phyloP scores from a whole-genome alignment of 2,329 filamentous ascomycete species.

The Colletotrichum noveboracense region DNA sequence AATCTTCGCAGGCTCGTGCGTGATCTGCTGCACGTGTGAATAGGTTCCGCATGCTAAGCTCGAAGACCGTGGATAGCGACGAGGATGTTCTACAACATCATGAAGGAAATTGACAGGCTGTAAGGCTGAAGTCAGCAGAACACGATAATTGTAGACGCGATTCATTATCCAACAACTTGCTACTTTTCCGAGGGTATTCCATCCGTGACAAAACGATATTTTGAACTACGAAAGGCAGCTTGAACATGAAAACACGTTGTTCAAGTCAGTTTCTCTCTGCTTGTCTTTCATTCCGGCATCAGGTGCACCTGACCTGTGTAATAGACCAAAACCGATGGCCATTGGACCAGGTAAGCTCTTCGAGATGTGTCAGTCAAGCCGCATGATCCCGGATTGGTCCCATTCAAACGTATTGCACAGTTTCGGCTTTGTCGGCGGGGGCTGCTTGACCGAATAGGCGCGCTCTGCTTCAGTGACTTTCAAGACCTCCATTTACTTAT shows the following conservation, averaged over 20 bases:
- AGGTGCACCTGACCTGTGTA: background rate
- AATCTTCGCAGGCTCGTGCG: background rate
- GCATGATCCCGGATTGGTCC: background rate
- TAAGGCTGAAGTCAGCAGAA: background rate
- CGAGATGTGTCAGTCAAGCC: background rate
- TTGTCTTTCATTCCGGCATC: background rate
- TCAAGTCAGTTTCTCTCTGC: rapidly evolving
- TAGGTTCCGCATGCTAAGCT: background rate
- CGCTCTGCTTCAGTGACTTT: background rate
- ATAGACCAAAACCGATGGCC: background rate
- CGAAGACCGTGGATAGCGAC: too few species aligned
- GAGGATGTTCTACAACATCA: background rate
- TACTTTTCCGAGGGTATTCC: background rate
- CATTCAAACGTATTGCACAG: background rate
- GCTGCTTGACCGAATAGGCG: background rate
- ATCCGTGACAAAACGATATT: background rate
- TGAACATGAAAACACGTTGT: background rate
- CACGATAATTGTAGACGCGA: background rate
- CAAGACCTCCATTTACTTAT: background rate
- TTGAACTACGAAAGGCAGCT: rapidly evolving
- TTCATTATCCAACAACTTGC: background rate
- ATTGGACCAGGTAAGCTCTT: background rate
- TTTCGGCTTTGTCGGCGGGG: background rate
- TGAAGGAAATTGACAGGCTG: background rate
- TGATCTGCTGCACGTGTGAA: rapidly evolving